Evolutionary conservation across 1,284 basidiomycete species (phyloP).

Genomic region (Rhodotorula sp.): DNA sequence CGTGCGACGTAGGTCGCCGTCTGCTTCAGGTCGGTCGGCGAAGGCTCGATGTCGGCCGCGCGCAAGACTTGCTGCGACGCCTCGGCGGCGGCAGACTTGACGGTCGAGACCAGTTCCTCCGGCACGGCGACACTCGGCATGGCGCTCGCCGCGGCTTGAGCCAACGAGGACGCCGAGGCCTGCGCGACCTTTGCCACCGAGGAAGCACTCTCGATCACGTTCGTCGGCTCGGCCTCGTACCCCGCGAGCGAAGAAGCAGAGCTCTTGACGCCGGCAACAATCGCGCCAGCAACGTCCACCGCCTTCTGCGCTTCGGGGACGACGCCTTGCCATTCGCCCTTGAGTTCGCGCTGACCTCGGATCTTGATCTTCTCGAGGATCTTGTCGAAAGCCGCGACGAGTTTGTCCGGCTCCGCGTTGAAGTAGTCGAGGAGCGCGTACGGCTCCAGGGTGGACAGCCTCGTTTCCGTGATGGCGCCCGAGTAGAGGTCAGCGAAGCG

Average conservation of each 20-base stretch:
- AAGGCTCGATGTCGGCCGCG: constrained; percentile 18
- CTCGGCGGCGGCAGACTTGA: constrained; percentile 13
- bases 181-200: constrained; percentile 28
- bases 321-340: constrained; percentile 42
- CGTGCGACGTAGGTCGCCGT: constrained; percentile 21
- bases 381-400: constrained; percentile 26
- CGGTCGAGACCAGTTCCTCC: constrained; percentile 11
- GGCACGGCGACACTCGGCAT: constrained; percentile 20
- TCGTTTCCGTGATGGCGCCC: constrained; percentile 34
- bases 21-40: constrained; percentile 25
- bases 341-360: constrained; percentile 37
- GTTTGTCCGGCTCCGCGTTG: constrained; percentile 20
- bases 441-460: constrained; percentile 30
- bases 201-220: constrained; percentile 30
- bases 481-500: constrained; percentile 27
- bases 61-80: constrained; percentile 26
- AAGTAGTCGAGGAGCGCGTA: constrained; percentile 27
- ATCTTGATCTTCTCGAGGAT: constrained; percentile 33
- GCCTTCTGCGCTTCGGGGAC: constrained; percentile 39
- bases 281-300: constrained; percentile 26
- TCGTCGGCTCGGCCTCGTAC: constrained; percentile 32
- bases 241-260: constrained; percentile 35
- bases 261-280: constrained; percentile 24
- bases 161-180: constrained; percentile 27
- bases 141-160: constrained; percentile 5